Conservation (phyloP, 768 basidiomycete genomes). For the Auriscalpium orientale region DNA sequence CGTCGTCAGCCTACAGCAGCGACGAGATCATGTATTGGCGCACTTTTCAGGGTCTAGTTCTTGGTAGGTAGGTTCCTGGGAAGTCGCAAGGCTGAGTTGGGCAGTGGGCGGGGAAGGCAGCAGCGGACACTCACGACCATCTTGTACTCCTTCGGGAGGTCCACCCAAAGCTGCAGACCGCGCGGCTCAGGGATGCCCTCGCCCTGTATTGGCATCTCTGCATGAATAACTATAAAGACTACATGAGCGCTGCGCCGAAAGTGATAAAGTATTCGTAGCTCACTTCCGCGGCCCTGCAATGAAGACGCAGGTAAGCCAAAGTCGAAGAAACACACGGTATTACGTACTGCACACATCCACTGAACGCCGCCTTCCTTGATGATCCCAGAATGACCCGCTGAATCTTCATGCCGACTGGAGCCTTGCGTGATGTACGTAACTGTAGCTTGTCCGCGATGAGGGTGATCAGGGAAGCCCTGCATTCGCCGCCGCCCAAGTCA, state of each 20-base stretch:
- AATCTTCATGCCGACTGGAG: slow-evolving; percentile 83
- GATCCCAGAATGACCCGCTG: slow-evolving; percentile 73
- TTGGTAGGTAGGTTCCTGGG: slow-evolving; percentile 76
- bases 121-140: slow-evolving; percentile 54
- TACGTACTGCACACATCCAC: slow-evolving; percentile 83
- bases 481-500: background rate
- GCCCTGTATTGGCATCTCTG: slow-evolving; percentile 83
- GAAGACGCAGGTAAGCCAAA: background rate
- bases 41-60: slow-evolving; percentile 64
- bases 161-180: slow-evolving; percentile 86
- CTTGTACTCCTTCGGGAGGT: slow-evolving; percentile 76
- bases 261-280: slow-evolving; percentile 9
- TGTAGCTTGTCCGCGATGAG: slow-evolving; percentile 84
- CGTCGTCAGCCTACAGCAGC: background rate
- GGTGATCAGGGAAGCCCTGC: slow-evolving; percentile 88
- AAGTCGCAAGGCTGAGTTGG: too few species aligned
- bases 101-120: too few species aligned
- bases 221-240: slow-evolving; percentile 47
- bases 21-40: slow-evolving; percentile 1
- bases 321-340: background rate
- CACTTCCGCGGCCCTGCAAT: slow-evolving; percentile 49
- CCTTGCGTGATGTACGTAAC: slow-evolving; percentile 88
- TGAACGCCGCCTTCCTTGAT: slow-evolving; percentile 82
- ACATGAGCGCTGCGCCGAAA: too few species aligned
- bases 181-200: slow-evolving; percentile 60